Conservation (phyloP, 805 yeast species). For the Suhomyces faveliae region DNA sequence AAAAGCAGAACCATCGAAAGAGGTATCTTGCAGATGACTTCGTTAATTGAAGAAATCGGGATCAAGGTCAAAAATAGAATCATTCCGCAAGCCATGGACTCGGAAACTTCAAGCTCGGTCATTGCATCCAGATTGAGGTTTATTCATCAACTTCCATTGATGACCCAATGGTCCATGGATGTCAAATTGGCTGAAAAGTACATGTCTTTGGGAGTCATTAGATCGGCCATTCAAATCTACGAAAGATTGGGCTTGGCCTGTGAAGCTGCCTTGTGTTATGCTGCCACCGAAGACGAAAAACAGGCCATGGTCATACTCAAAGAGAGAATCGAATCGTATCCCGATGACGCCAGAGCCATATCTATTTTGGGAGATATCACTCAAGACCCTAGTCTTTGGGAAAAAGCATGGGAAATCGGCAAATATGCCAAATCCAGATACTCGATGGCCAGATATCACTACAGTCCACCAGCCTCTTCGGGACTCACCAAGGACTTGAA, state of each 20-base stretch:
- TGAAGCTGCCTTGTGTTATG: conserved; percentile 88
- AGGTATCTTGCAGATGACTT: conserved; percentile 90
- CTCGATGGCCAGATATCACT: conserved; percentile 71
- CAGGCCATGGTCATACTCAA: conserved; percentile 63
- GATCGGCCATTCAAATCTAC: conserved; percentile 86
- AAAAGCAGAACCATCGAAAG: conserved; percentile 87
- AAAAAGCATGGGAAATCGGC: conserved; percentile 82
- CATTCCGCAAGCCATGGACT: conserved; percentile 46
- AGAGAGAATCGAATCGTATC: conserved; percentile 52
- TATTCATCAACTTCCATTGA: conserved; percentile 69
- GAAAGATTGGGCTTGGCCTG: conserved; percentile 71
- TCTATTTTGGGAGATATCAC: conserved; percentile 84
- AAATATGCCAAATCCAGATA: conserved; percentile 82
- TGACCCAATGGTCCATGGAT: conserved; percentile 87
- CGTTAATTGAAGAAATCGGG: conserved; percentile 85
- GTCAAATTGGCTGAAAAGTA: conserved; percentile 78
- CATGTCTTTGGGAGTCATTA: conserved; percentile 78
- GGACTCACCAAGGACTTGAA: conserved; percentile 52
- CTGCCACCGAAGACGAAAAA: conserved; percentile 72
- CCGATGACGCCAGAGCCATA: conserved; percentile 79
- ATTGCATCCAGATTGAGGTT: conserved; percentile 59
- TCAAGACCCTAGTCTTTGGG: conserved; percentile 75
- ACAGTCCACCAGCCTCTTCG: conserved; percentile 58
- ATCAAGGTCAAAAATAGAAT: conserved; percentile 55
- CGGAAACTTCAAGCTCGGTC: conserved; percentile 29